Base-by-base conservation (phyloP, 805 yeast genomes). In the Candida hispaniensis region DNA sequence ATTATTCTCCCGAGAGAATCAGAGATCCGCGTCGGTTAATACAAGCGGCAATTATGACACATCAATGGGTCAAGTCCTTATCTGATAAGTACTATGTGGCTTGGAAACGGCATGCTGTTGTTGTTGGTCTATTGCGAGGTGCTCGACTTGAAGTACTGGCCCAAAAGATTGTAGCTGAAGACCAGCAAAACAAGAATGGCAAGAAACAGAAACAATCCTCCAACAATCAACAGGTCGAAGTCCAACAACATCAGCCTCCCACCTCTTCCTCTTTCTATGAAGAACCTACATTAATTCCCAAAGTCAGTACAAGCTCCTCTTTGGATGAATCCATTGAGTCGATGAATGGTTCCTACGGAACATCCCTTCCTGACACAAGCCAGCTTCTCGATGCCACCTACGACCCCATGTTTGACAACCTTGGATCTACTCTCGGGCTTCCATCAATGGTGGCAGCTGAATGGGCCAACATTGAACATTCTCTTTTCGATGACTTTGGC, bases 391-490 rank as follows among this genome's bases (percentile, higher is more conserved):
- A 32, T n/a, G 36, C 18, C 14, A 32, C 24, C 9, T 27, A 32
- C 20, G 28, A 22, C 5, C 36, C 36, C 13, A 32, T 28, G 2
- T 32, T 32, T 23, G 36, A 32, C n/a, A 32, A 27, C 16, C 28
- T 32, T 11, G 36, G 36, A n/a, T 23, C 36, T 12, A 32, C 36
- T 9, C 28, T 32, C 14, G 36, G 36, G 10, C 36, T 32, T 7
- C 36, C 36, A 6, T 32, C 36, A 14, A 21, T 32, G 13, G 24
- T 32, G 23, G 36, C 36, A 17, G 36, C 23, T 17, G 36, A 32
- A 28, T 32, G 36, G 36, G 36, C 36, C 17, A 32, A 32, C 36
- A 32, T 32, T 23, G 36, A 32, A 21, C 28, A 32, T 28, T 32
- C 36, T 7, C 28, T 32, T 12, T 32, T 32, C 18, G 36, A 32